Evolutionary conservation across 805 yeast genomes (phyloP), one percentile per base, ranked within the genome.

Genomic region (Lachancea dasiensis): DNA sequence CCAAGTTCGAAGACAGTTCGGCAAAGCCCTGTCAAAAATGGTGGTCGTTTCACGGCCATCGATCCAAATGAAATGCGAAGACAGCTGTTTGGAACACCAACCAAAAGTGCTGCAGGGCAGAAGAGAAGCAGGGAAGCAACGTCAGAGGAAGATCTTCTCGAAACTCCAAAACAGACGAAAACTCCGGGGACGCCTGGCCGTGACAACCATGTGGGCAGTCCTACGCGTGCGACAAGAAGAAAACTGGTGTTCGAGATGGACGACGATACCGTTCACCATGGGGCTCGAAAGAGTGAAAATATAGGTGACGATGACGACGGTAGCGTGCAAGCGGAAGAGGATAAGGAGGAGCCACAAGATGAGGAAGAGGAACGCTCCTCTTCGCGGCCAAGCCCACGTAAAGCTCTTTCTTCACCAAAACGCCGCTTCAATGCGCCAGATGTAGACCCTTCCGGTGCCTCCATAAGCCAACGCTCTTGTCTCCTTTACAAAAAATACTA

Each of bases 191-290:
- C 31, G 14, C 24, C 24, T 7, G 10, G 10, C 10, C 24, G 10
- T 8, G 24, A 13, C 31, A 5, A 11, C 5, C 17, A 13, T 7
- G 5, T 9, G 5, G 22, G 6, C 4, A 10, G 20, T 17, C 8
- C 31, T 10, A 16, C 21, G 8, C 27, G 22, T 6, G 23, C 39
- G 6, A 36, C 45, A 13, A 53, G 62, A 51, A 59, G 60, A 46
- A 57, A 53, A 39, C 46, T 57, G 41, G 57, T 54, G 3, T 58
- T 60, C 32, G 65, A 62, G 34, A 53, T 50, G 34, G 59, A 50
- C 15, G 39, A 39, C 10, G 26, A 33, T 25, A 33, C 24, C 15
- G 38, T 34, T 15, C 49, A 39, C 8, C 31, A 31, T 5, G 37
- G 27, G n/a, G n/a, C n/a, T n/a, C 21, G 31, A 26, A 10, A 19